Evolutionary conservation across 139 green algal genomes (phyloP), one percentile per base, ranked within the genome.

Genomic region (Chlorella ohadii): DNA sequence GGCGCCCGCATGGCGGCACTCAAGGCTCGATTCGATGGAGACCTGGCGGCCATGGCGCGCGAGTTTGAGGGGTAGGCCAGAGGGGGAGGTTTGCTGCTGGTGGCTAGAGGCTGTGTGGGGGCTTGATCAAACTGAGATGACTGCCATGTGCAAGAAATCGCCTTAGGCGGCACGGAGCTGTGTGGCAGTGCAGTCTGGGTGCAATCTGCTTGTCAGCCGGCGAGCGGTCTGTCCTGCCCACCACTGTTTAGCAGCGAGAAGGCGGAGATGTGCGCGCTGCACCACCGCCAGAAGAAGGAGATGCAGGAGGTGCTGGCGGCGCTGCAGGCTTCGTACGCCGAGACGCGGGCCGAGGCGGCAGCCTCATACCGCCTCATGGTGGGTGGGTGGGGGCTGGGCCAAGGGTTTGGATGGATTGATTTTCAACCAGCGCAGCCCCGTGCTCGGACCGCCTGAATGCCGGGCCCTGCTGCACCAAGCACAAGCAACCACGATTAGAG

Each of bases 271-370:
- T 65, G 81, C 0, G 87, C 85, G 68, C 82, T 86, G 31, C 93
- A 98, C 87, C 84, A 82, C 15, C 84, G 87, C 23, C 88, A 94
- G 77, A 94, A 92, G 83, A 96, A 96, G 86, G 95, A 98, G 76
- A 91, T 97, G 89, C 64, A 83, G 27, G 93, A 96, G 73, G 92
- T 98, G 61, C 89, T 95, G 36, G 64, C 83, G 36, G 95, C 94
- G 4, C 97, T 98, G 94, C 88, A 95, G 81, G 20, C 51, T 19
- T 74, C 91, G 73, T 93, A 84, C 44, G 70, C 64, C 19, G 85
- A 92, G n/a, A 56, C 81, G 84, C 93, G 63, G 79, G 51, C 36
- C n/a, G 66, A 66, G 51, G 82, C 78, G 28, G 78, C 78, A 22
- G 78, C 78, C 17, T 51, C 64, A 11, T 84, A 84, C 64, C 63